Evolutionary conservation across 2,329 filamentous ascomycete species (phyloP).

Genomic region (Aulographum hederae): DNA sequence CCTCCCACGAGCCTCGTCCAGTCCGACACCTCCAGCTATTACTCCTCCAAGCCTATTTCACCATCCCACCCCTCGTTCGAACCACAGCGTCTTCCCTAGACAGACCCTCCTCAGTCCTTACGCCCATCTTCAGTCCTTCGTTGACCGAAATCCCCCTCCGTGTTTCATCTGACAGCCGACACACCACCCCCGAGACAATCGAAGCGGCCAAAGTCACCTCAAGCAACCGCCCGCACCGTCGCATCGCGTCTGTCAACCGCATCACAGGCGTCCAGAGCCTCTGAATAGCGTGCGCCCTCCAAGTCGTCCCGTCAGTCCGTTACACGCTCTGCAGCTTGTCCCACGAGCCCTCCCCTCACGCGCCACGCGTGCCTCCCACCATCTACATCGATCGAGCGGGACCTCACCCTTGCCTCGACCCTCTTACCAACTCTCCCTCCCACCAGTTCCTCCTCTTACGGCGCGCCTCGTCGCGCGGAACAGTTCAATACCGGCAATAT

Average conservation of each 20-base stretch:
- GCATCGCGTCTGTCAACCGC: background rate
- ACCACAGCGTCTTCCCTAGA: background rate
- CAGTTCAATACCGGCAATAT: constrained; percentile 23
- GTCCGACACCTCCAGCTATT: no score
- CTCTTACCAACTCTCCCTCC: background rate
- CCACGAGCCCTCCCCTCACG: no score
- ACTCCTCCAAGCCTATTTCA: no score
- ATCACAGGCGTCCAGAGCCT: background rate
- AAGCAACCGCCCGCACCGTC: background rate
- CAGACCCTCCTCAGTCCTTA: background rate
- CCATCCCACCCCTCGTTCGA: no score
- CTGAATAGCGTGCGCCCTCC: no score
- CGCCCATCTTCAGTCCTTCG: background rate
- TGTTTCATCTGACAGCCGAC: background rate
- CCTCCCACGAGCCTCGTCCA: no score
- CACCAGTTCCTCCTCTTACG: background rate
- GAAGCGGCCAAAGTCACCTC: background rate
- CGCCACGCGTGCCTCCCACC: background rate
- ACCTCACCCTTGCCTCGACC: background rate
- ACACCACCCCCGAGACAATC: background rate
- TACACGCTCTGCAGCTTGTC: background rate
- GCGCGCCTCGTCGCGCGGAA: background rate
- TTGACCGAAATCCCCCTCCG: background rate
- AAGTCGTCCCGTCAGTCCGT: background rate
- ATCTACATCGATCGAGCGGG: background rate